A percentile compares a stretch with the other conserved stretches of the same genome.
Evolutionary conservation across 768 basidiomycete genomes (phyloP).

Genomic region (Russula foetens): DNA sequence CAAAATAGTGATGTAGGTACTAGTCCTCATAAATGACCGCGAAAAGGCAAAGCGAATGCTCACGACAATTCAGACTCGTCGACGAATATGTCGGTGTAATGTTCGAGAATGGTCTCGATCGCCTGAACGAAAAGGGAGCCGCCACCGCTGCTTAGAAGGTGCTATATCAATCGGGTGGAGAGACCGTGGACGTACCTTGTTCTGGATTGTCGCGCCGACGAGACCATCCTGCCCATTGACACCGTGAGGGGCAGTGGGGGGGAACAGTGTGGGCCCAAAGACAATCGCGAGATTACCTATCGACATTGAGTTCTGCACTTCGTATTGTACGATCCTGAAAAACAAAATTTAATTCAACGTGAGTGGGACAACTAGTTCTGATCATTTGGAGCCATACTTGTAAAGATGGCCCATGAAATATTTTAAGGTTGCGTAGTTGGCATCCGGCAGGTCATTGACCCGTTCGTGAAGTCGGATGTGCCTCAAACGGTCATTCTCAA

Average conservation of each 20-base stretch:
- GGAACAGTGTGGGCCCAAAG: slow-evolving; percentile 95
- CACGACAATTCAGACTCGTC: slow-evolving; percentile 58
- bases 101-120: slow-evolving; percentile 89
- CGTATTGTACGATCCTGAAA: slow-evolving; percentile 65
- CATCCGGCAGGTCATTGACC: slow-evolving; percentile 95
- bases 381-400: slow-evolving; percentile 43
- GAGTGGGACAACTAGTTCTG: not conserved
- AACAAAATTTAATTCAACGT: not conserved
- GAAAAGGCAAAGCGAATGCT: slow-evolving; percentile 20
- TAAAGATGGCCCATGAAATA: slow-evolving; percentile 92
- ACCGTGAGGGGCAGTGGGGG: slow-evolving; percentile 44
- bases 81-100: slow-evolving; percentile 95
- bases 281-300: slow-evolving; percentile 92
- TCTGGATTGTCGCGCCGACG: slow-evolving; percentile 65
- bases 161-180: not conserved
- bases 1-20: slow-evolving; percentile 17
- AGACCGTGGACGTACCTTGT: slow-evolving; percentile 39
- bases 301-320: slow-evolving; percentile 83
- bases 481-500: slow-evolving; percentile 89
- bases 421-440: slow-evolving; percentile 97
- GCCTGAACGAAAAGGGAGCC: slow-evolving; percentile 61
- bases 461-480: slow-evolving; percentile 96
- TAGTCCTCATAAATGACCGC: slow-evolving; percentile 16
- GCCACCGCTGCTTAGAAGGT: not conserved
- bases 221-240: slow-evolving; percentile 39